These are phyloP conservation scores for Nannizziopsis barbatae DNA, from an alignment of 2,329 filamentous ascomycete species.

Conservation along the genomic window DNA sequence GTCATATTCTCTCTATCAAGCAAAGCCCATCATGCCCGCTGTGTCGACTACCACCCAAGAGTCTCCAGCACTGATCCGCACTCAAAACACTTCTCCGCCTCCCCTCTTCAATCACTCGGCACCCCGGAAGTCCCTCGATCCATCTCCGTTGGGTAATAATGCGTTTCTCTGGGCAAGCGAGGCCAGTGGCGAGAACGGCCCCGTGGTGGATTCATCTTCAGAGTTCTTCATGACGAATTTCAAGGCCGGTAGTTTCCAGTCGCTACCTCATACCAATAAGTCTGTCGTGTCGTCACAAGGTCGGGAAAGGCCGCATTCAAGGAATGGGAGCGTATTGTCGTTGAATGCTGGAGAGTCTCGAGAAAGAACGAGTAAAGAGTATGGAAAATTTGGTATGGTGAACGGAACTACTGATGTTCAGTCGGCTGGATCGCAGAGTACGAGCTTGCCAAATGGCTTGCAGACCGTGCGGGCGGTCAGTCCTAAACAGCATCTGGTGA, in stretches of 20 bases:
- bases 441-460: background rate
- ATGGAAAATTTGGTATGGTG: conserved; percentile 1
- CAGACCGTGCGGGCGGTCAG: conserved; percentile 17
- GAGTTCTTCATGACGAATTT: conserved; percentile 31
- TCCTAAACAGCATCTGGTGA: conserved; percentile 22
- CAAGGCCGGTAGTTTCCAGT: conserved; percentile 44
- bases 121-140: conserved; percentile 36
- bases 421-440: background rate
- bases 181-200: conserved; percentile 33
- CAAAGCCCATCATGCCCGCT: conserved; percentile 27
- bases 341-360: conserved; percentile 13
- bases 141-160: conserved; percentile 32
- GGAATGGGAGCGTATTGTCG: conserved; percentile 16
- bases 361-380: background rate
- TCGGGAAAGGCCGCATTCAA: conserved; percentile 12
- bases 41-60: conserved; percentile 28
- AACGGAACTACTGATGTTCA: conserved; percentile 4
- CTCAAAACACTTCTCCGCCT: conserved; percentile 27
- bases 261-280: conserved; percentile 25
- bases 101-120: conserved; percentile 29
- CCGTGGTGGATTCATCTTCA: conserved; percentile 28
- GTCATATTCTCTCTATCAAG: too few relatives aligned
- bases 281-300: conserved; percentile 9
- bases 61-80: conserved; percentile 24
- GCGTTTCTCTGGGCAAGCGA: conserved; percentile 39